Base-by-base conservation (phyloP, 495 filamentous ascomycete genomes). In the Chaetomium cochliodes region DNA sequence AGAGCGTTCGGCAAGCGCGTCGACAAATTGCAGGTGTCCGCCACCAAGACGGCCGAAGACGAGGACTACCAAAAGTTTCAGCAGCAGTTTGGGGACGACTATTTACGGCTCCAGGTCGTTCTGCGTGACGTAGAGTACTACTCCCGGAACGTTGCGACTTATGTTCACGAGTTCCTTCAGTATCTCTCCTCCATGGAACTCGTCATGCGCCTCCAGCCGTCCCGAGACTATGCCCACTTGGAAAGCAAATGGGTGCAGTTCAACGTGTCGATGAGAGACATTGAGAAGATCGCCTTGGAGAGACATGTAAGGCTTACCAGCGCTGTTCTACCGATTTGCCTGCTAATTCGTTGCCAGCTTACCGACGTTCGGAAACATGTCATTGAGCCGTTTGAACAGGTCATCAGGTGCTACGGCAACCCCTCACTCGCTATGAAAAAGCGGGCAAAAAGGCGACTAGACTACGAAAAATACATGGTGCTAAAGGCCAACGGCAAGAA, bases 171-270 rank as follows among this genome's bases (percentile, higher is more conserved):
- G 58, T 90, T 93, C 64, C 82, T 87, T 49, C 84, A 86, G 46
- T 87, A 89, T 67, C 81, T 89, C 28, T 83, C 80, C 23, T 86
- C 88, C 2, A 89, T 94, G 70, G 90, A 93, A 71, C 78, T 85
- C 18, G 78, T 83, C 33, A 84, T 86, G 82, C 73, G 83, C 37
- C 68, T 83, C 51, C 80, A 81, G 66, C 79, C 90, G 16, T 86
- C 80, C 41, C 66, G 72, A 44, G 78, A 79, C 51, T 86, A 90
- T 77, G 84, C 89, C 1, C 92, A 98, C 73, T 74, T 96, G 46
- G 93, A 97, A 77, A 88, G 86, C 76, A 94, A 92, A 73, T 98
- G 93, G 93, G 89, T 88, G 44, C 88, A 86, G 50, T 91, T 93
- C 73, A 92, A 89, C 62, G 83, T 89, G 63, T 87, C 87, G 20